phyloP scores from a whole-genome alignment of 768 basidiomycete genomes.

The Lepiota venenata region DNA sequence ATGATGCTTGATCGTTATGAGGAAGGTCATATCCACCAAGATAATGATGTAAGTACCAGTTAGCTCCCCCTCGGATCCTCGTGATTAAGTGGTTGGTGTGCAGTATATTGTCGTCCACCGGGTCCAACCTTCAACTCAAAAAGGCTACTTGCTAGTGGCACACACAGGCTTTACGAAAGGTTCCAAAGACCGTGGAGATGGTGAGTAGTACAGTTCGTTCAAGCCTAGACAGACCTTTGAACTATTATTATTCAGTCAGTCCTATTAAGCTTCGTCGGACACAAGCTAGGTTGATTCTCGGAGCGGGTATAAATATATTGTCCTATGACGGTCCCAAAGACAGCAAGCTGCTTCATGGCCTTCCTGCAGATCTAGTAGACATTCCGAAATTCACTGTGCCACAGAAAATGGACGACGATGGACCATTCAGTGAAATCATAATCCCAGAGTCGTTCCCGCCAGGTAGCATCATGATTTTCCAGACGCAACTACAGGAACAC shows the following conservation, averaged over 20 bases:
- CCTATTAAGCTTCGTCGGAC: conserved; percentile 83
- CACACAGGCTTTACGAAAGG: conserved; percentile 91
- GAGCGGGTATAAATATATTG: conserved; percentile 66
- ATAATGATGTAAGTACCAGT: conserved; percentile 76
- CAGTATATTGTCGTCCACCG: conserved; percentile 95
- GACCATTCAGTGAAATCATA: conserved; percentile 71
- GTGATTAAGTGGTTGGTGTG: not conserved
- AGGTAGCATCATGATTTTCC: conserved; percentile 91
- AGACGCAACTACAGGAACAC: conserved; percentile 76
- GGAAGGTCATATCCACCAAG: conserved; percentile 96
- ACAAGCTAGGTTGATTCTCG: conserved; percentile 76
- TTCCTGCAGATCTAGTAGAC: conserved; percentile 66
- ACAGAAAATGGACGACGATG: conserved; percentile 61
- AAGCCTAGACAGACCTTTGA: not conserved
- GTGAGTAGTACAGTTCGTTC: conserved; percentile 40
- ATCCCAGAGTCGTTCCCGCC: conserved; percentile 94
- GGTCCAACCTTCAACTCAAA: conserved; percentile 85
- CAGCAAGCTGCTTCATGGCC: conserved; percentile 57
- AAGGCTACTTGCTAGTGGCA: conserved; percentile 88
- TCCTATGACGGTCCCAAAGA: conserved; percentile 56
- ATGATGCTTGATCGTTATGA: conserved; percentile 85
- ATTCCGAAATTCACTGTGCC: conserved; percentile 56
- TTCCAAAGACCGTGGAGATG: conserved; percentile 73
- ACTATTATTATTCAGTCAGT: conserved; percentile 48
- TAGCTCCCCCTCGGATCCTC: not conserved